These are phyloP conservation scores for Croton laevigatus DNA, from an alignment of 441 rosid genomes.

Conservation along the genomic window DNA sequence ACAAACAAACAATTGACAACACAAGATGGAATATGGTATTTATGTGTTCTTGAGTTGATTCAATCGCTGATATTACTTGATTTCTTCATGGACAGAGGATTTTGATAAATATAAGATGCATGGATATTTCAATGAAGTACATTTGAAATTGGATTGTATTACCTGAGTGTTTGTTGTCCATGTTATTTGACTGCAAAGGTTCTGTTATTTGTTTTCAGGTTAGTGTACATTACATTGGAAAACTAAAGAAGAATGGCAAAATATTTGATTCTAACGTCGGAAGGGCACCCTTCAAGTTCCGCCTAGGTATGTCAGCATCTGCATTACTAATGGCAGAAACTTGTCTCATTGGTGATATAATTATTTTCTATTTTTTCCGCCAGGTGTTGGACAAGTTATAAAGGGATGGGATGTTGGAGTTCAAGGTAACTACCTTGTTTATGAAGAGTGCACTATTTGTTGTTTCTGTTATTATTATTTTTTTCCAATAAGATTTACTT, in stretches of 20 bases:
- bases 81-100: background rate
- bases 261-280: constrained; percentile 81
- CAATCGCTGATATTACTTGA: background rate
- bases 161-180: too few relatives aligned
- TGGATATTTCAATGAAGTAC: background rate
- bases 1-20: background rate
- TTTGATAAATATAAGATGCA: background rate
- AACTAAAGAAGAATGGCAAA: constrained; percentile 81
- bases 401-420: constrained; percentile 99
- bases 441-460: background rate
- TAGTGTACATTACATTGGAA: constrained; percentile 74
- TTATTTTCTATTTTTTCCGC: constrained; percentile 22
- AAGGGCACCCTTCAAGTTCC: constrained; percentile 75
- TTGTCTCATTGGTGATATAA: constrained; percentile 7
- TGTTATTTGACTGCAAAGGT: background rate
- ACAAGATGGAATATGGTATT: background rate
- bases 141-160: background rate
- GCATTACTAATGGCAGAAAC: background rate
- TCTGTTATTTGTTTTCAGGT: constrained; percentile 51
- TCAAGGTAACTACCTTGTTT: constrained; percentile 44
- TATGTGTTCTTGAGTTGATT: constrained; percentile 1
- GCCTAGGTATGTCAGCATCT: constrained; percentile 56
- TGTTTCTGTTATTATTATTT: background rate
- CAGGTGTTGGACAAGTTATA: constrained; percentile 89
- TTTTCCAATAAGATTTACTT: background rate